Base-by-base conservation (phyloP, 2,329 filamentous ascomycete species). In the Albophoma yamanashiensis region DNA sequence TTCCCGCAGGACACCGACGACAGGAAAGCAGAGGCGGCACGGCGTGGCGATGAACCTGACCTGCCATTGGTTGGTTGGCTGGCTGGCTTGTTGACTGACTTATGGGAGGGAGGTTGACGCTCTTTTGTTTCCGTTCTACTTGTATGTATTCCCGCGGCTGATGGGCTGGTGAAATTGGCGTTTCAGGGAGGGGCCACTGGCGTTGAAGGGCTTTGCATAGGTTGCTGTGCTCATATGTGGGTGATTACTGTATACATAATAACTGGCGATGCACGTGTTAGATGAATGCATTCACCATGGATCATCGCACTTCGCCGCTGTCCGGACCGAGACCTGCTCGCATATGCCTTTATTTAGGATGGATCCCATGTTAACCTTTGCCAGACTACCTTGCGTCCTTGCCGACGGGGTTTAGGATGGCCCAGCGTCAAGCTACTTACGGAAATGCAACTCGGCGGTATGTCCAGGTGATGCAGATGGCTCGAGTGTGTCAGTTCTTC, bases 1-100 rank as follows among this genome's bases (percentile, higher is more conserved):
- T 57, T 61, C 64, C 39, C 62, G 60, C 60, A 7, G 61, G 61
- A 22, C 71, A 71, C 50, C 67, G 69, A 31, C 67, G 71, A 40
- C 67, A 69, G 56, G 71, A 73, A 53, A 73, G 66, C 62, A 62
- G 64, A 25, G 68, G 68, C 9, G 68, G 63, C 59, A 62, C 66
- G 56, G 58, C 63, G 8, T 68, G 69, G 65, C 69, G 72, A 67
- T 76, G 64, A 73, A 20, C 36, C 47, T 20, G 27, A 15, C 47
- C 2, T 36, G 27, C 27, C 5, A 25, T 4, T 25, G n/a, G n/a
- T 45, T 17, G 47, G 9, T 4, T n/a, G 25, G 11, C 47, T 34
- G 47, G 47, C 17, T 55, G 8, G 17, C 15, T 5, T 40, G 27
- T 17, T 20, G 47, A 4, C 25, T 34, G 47, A 15, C 14, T n/a